Conservation (phyloP, 2,329 filamentous ascomycete species). For the Xylariales sp. region DNA sequence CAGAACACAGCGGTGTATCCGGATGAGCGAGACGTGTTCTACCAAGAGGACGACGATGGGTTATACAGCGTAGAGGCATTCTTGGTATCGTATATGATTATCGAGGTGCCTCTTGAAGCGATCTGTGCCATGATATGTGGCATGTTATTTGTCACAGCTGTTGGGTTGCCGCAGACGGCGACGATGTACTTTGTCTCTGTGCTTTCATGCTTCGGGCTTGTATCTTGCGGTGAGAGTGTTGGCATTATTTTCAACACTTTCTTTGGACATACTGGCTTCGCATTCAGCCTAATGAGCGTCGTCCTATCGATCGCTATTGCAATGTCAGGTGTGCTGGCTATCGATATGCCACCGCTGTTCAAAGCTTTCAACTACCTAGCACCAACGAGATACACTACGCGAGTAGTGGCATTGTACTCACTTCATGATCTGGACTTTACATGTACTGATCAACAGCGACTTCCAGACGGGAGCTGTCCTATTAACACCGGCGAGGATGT, state of each 20-base stretch:
- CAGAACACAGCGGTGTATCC: constrained; percentile 76
- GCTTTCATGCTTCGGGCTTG: constrained; percentile 69
- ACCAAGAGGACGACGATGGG: constrained; percentile 69
- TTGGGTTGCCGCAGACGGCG: constrained; percentile 58
- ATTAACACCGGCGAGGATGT: constrained; percentile 65
- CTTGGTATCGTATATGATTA: constrained; percentile 62
- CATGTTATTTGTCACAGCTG: constrained; percentile 57
- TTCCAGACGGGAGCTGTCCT: constrained; percentile 58
- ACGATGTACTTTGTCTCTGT: constrained; percentile 63
- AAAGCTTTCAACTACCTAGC: constrained; percentile 67
- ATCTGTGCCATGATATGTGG: constrained; percentile 62
- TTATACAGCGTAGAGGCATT: constrained; percentile 70
- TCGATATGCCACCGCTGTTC: constrained; percentile 63
- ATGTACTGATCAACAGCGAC: constrained; percentile 55
- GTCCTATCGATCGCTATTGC: constrained; percentile 66
- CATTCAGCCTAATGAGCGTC: constrained; percentile 67
- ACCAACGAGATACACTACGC: constrained; percentile 65
- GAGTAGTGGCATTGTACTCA: constrained; percentile 63
- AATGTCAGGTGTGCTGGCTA: constrained; percentile 68
- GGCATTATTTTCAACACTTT: constrained; percentile 80
- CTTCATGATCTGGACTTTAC: constrained; percentile 58
- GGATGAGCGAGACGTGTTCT: constrained; percentile 69
- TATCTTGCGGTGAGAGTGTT: constrained; percentile 71
- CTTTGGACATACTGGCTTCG: constrained; percentile 70
- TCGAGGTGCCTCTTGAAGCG: constrained; percentile 71